Evolutionary conservation across 2,329 filamentous ascomycete genomes (phyloP), one percentile per base, ranked within the genome.

Genomic region (Hypoxylon sp.): DNA sequence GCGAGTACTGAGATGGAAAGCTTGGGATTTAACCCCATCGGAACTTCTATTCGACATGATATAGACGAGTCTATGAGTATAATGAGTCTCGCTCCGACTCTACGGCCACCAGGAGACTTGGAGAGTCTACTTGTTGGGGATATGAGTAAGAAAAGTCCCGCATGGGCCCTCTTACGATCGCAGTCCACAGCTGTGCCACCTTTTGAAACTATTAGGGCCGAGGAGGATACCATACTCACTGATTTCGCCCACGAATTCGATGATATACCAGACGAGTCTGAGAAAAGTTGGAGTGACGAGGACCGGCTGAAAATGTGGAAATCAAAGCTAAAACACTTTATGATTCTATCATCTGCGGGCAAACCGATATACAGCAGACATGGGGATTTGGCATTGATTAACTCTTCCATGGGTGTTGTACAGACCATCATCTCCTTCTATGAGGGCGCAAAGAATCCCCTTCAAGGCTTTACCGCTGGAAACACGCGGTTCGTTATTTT

Each of bases 361-460:
- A 99, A 99, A 79, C 97, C 96, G 10, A 97, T 99, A 52, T 99
- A 95, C 85, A 98, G 94, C 75, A 89, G 97, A 52, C 95, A 99
- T 77, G 96, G 97, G 43, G 93, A 98, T 73, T 87, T 97, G 71
- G 90, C 91, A 60, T 83, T 98, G 46, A 93, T 98, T 77, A 97
- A 97, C 74, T 92, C 92, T 55, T 98, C 96, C 74, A 95, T 98
- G 78, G 96, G 96, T 43, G 91, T 99, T 17, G 91, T 98, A 1
- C 96, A 98, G 78, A 99, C 96, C 46, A 95, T 99, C 73, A 97
- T 99, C 68, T 98, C 96, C 0, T 98, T 98, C 78, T 98, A 97
- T 76, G 91, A 97, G 77, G 90, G 90, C 49, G 87, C 91, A 7
- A 87, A 91, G 61, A 93, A 97, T 76, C 88, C 87, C 0, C 84